Evolutionary conservation across 495 filamentous ascomycete genomes (phyloP), one percentile per base, ranked within the genome.

Genomic region (Jackrogersella multiformis): DNA sequence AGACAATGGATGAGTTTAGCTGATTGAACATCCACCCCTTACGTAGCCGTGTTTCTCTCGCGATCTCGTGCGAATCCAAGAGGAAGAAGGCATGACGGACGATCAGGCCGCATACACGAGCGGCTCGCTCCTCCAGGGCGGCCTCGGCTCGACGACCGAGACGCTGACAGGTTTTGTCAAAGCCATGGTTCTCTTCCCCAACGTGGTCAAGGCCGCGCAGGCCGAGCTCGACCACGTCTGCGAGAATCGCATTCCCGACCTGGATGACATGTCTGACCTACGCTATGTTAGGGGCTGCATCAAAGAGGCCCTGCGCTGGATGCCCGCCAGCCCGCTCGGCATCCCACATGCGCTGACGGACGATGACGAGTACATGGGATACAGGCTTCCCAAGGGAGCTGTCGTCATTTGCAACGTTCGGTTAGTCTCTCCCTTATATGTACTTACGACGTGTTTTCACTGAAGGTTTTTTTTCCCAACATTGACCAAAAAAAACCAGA

Each of bases 221-320:
- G 48, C 45, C 1, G 60, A 63, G 20, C 39, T 63, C 15, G 51
- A 55, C 16, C 21, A 16, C 18, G 51, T 63, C 8, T 76, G 86
- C 7, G 77, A 83, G 20, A 36, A 74, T 13, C 77, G 86, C 1
- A 70, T 81, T 15, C 86, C 86, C 2, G 79, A 69, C 57, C 82
- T 85, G 74, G 76, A 77, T 6, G 86, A 89, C 70, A 74, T 82
- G 66, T 48, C 42, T 12, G 66, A 79, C 42, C 76, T 89, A 4
- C 86, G 83, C 5, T 88, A 88, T 70, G 78, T 83, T 49, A 70
- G 67, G 46, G 77, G 72, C 6, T 77, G 83, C 35, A 76, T 84
- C 56, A 87, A 86, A 70, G 87, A 89, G 65, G 78, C 78, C 3
- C 77, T 89, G 20, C 80, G 87, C 55, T 89, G 86, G 86, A 78